Percentiles rank a stretch among this genome's conserved stretches.
Conservation (phyloP, 768 basidiomycete genomes). For the Tricholoma terreum region DNA sequence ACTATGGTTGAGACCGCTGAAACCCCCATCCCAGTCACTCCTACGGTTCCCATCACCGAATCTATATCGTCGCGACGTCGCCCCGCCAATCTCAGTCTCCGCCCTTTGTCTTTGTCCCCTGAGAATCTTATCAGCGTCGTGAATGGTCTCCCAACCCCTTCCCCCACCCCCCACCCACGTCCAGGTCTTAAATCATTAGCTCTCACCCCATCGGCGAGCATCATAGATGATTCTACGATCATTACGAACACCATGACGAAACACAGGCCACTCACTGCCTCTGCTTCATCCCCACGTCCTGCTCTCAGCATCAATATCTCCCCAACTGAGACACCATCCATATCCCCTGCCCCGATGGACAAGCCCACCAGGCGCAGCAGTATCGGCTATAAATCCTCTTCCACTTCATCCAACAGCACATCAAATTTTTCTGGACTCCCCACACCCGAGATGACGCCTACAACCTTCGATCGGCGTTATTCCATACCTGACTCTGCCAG, state of each 20-base stretch:
- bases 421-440: constrained; percentile 47
- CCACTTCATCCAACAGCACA: constrained; percentile 27
- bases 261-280: constrained; percentile 31
- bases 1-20: constrained; percentile 20
- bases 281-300: constrained; percentile 28
- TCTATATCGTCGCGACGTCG: constrained; percentile 49
- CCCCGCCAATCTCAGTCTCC: constrained; percentile 63
- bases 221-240: constrained; percentile 27
- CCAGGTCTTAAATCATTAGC: constrained; percentile 52
- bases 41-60: constrained; percentile 33
- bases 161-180: constrained; percentile 48
- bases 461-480: constrained; percentile 42
- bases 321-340: constrained; percentile 24
- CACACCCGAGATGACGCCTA: constrained; percentile 75
- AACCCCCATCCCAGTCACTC: constrained; percentile 27
- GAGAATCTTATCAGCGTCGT: constrained; percentile 40
- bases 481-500: constrained; percentile 29
- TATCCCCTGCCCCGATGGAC: constrained; percentile 28
- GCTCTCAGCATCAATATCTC: constrained; percentile 37
- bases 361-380: constrained; percentile 56
- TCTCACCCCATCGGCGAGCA: constrained; percentile 31
- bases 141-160: constrained; percentile 50
- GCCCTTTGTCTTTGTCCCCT: constrained; percentile 68
- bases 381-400: constrained; percentile 69
- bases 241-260: constrained; percentile 22